Evolutionary conservation across 768 basidiomycete species (phyloP).

Genomic region (Inosperma sp.): DNA sequence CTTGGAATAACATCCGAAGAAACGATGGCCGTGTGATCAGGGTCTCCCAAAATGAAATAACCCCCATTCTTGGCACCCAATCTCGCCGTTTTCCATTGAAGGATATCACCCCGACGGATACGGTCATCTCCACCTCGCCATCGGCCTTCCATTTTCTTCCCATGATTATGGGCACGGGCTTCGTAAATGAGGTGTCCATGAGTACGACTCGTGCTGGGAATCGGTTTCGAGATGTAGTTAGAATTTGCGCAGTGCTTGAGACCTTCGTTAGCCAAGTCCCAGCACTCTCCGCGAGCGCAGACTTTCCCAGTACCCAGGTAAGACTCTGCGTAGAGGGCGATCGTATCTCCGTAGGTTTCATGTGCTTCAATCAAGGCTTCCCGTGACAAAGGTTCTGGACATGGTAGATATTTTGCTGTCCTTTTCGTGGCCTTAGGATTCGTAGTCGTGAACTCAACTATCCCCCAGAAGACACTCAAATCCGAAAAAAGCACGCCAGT

Average conservation of each 20-base stretch:
- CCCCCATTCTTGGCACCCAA: constrained; percentile 29
- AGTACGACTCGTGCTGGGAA: constrained; percentile 45
- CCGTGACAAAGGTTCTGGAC: constrained; percentile 33
- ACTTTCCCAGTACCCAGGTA: constrained; percentile 39
- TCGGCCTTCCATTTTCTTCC: constrained; percentile 31
- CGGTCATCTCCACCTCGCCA: constrained; percentile 52
- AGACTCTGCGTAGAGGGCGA: constrained; percentile 45
- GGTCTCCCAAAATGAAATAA: constrained; percentile 40
- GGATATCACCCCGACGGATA: constrained; percentile 50
- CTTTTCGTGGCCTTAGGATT: constrained; percentile 34
- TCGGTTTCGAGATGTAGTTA: constrained; percentile 42
- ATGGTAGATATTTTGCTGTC: constrained; percentile 35
- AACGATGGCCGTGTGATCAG: constrained; percentile 54
- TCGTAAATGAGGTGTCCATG: constrained; percentile 53
- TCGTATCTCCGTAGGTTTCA: constrained; percentile 45
- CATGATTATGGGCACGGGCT: constrained; percentile 33
- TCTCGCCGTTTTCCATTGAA: constrained; percentile 45
- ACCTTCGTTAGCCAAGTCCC: constrained; percentile 53
- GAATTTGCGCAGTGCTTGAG: constrained; percentile 39
- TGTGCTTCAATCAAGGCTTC: constrained; percentile 37
- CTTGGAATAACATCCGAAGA: constrained; percentile 35
- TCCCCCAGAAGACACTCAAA: constrained; percentile 47
- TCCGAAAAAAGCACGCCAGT: constrained; percentile 45
- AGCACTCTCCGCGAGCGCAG: constrained; percentile 53
- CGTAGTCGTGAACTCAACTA: constrained; percentile 33